Evolutionary conservation across 768 basidiomycete genomes (phyloP).

Genomic region (Auricularia sp.): DNA sequence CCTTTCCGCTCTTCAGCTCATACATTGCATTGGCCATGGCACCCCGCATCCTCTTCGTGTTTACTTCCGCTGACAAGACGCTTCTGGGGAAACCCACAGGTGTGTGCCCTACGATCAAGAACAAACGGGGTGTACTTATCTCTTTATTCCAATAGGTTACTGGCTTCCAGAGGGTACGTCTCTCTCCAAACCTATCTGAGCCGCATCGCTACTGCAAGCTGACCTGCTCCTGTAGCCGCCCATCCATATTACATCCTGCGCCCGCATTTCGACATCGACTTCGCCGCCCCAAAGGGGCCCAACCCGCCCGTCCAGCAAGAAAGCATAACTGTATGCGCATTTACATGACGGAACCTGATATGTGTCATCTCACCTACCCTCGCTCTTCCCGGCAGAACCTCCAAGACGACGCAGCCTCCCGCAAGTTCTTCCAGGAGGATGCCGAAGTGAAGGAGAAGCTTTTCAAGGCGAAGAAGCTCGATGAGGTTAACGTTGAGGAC

Average conservation of each 20-base stretch:
- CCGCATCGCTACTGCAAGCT: neutral
- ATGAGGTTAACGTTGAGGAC: constrained; percentile 46
- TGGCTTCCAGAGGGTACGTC: constrained; percentile 39
- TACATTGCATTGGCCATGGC: neutral
- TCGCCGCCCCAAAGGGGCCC: constrained; percentile 52
- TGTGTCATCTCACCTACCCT: neutral
- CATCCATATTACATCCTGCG: constrained; percentile 57
- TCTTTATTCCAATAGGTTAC: constrained; percentile 12
- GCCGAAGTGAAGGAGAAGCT: constrained; percentile 44
- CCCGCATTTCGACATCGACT: constrained; percentile 44
- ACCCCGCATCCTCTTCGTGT: constrained; percentile 51
- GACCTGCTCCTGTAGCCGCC: constrained; percentile 29
- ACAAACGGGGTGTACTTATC: too few species aligned
- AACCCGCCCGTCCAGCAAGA: constrained; percentile 59
- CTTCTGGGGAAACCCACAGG: constrained; percentile 23
- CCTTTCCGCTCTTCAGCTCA: too few species aligned
- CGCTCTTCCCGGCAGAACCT: constrained; percentile 28
- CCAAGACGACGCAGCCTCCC: constrained; percentile 40
- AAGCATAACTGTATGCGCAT: constrained; percentile 38
- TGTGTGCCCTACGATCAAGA: too few species aligned
- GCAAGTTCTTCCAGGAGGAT: constrained; percentile 50
- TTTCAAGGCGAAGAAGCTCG: constrained; percentile 47
- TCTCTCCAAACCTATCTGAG: neutral
- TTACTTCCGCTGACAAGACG: constrained; percentile 54
- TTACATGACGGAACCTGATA: neutral